These are phyloP conservation scores for Penicillium sp. DNA, from an alignment of 2,329 filamentous ascomycete species.

Conservation along the genomic window DNA sequence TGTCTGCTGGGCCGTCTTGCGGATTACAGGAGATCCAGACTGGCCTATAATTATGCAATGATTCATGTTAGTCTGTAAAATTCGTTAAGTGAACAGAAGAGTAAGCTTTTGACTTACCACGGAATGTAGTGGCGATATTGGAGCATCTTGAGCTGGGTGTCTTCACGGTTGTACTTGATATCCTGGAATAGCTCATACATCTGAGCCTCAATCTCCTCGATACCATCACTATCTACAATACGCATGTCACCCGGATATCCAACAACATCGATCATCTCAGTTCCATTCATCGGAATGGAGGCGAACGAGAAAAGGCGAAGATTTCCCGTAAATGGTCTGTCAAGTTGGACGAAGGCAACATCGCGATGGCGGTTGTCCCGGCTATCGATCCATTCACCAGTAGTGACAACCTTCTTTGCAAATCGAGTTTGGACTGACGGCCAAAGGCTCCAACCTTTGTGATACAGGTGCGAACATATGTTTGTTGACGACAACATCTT, in stretches of 20 bases:
- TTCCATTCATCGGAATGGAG: not conserved
- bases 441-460: no score
- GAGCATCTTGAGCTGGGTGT: not conserved
- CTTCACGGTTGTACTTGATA: not conserved
- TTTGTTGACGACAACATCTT: no score
- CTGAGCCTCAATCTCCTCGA: not conserved
- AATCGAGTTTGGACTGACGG: not conserved
- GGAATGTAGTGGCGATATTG: not conserved
- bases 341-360: not conserved
- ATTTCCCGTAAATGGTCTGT: not conserved
- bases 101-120: not conserved
- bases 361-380: not conserved
- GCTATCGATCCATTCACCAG: not conserved
- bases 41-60: not conserved
- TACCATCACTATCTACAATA: not conserved
- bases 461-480: no score
- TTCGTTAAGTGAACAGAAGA: no score
- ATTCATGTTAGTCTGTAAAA: not conserved
- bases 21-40: not conserved
- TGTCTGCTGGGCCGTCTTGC: not conserved
- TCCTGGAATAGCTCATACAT: not conserved
- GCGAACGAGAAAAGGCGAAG: not conserved
- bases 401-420: not conserved
- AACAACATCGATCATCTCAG: not conserved
- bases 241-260: not conserved